These are phyloP conservation scores for Mycena leptocephala DNA, from an alignment of 768 basidiomycete species.

Conservation along the genomic window DNA sequence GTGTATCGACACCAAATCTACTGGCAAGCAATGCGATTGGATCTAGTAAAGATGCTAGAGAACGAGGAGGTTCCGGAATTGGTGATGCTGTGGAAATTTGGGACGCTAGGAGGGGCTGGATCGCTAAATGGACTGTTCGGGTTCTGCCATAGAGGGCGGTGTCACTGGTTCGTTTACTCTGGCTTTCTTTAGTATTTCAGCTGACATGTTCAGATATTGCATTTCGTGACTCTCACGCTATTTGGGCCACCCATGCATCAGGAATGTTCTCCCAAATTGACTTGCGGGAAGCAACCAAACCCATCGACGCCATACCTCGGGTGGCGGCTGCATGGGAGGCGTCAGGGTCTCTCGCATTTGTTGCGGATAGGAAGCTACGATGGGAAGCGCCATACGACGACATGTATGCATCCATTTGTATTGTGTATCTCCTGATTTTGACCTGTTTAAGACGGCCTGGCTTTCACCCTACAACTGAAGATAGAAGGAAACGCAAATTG, in stretches of 20 bases:
- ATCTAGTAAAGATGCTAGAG: slow-evolving; percentile 34
- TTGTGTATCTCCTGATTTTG: not conserved
- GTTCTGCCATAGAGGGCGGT: slow-evolving; percentile 78
- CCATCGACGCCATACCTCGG: slow-evolving; percentile 79
- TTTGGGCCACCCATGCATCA: slow-evolving; percentile 83
- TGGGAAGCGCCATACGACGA: slow-evolving; percentile 90
- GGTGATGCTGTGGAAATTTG: slow-evolving; percentile 87
- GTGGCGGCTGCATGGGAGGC: slow-evolving; percentile 78
- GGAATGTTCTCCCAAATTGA: slow-evolving; percentile 89
- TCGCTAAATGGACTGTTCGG: slow-evolving; percentile 88
- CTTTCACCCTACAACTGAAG: slow-evolving; percentile 49
- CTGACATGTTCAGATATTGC: slow-evolving; percentile 67
- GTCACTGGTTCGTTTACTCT: slow-evolving; percentile 72
- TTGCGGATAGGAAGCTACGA: slow-evolving; percentile 64
- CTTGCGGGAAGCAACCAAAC: slow-evolving; percentile 73
- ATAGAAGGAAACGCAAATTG: slow-evolving; percentile 48
- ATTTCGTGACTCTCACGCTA: slow-evolving; percentile 79
- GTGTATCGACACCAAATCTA: slow-evolving; percentile 29
- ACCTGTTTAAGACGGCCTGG: slow-evolving; percentile 55
- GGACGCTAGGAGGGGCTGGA: slow-evolving; percentile 87
- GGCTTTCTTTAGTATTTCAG: not conserved
- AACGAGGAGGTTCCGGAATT: slow-evolving; percentile 23
- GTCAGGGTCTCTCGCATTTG: slow-evolving; percentile 77
- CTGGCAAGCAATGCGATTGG: slow-evolving; percentile 41
- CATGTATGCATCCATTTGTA: slow-evolving; percentile 62